These are phyloP conservation scores for Puccinia brachypodii DNA, from an alignment of 1,284 basidiomycete genomes.

Conservation along the genomic window DNA sequence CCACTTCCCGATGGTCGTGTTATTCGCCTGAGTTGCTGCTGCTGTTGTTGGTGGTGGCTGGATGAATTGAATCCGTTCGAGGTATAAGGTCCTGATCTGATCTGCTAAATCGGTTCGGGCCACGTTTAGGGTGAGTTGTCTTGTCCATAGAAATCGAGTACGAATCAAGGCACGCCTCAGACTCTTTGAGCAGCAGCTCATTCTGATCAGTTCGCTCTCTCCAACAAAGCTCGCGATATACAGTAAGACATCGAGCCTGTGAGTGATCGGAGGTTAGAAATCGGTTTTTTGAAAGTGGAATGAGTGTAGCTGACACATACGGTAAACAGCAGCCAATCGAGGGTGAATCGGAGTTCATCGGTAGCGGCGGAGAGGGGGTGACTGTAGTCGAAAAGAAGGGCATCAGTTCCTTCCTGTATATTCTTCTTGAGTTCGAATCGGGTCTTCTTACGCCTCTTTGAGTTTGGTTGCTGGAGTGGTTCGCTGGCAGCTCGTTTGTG, in stretches of 20 bases:
- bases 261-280: background rate
- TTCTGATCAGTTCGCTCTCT: slow-evolving; percentile 26
- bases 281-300: background rate
- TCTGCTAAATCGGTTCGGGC: background rate
- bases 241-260: slow-evolving; percentile 16
- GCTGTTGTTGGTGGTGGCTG: background rate
- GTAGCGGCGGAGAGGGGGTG: slow-evolving; percentile 14
- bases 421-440: background rate
- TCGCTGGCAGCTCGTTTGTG: slow-evolving; percentile 39
- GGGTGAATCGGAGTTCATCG: background rate
- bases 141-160: slow-evolving; percentile 24
- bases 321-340: slow-evolving; percentile 19
- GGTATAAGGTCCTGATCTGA: slow-evolving; percentile 25
- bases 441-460: slow-evolving; percentile 20
- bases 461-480: slow-evolving; percentile 17
- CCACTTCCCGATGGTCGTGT: background rate
- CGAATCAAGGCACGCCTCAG: slow-evolving; percentile 19
- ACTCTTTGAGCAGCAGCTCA: slow-evolving; percentile 17
- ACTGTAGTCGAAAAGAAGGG: background rate
- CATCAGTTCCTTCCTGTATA: slow-evolving; percentile 1
- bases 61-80: slow-evolving; percentile 14
- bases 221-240: slow-evolving; percentile 34
- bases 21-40: background rate
- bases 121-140: slow-evolving; percentile 15
- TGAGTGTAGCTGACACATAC: background rate